phyloP scores from a whole-genome alignment of 2,329 filamentous ascomycete species.

The Plenodomus biglobosus region DNA sequence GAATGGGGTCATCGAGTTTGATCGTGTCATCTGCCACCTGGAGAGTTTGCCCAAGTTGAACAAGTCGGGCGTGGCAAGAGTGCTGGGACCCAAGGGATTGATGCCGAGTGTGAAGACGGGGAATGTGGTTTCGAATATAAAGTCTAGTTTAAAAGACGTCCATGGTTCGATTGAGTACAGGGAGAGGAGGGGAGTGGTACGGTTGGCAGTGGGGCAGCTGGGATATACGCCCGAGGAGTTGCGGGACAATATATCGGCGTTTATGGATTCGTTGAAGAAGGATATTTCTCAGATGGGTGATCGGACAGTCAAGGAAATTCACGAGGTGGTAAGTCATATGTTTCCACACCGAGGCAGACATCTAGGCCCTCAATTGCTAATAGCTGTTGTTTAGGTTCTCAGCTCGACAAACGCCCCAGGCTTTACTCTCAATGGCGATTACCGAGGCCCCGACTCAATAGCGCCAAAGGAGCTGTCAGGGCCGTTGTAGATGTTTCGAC shows the following conservation, averaged over 20 bases:
- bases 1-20: constrained; percentile 79
- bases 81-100: constrained; percentile 84
- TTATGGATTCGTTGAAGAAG: constrained; percentile 75
- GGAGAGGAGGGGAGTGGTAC: constrained; percentile 79
- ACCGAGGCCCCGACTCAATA: constrained; percentile 56
- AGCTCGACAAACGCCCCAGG: constrained; percentile 86
- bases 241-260: constrained; percentile 76
- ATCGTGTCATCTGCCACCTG: constrained; percentile 82
- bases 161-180: constrained; percentile 84
- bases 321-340: constrained; percentile 60
- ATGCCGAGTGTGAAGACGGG: constrained; percentile 90
- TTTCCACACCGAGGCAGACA: neutral
- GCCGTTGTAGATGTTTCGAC: constrained; percentile 31
- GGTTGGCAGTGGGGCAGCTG: constrained; percentile 88
- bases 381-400: constrained; percentile 62
- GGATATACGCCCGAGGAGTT: constrained; percentile 86
- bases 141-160: constrained; percentile 74
- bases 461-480: constrained; percentile 44
- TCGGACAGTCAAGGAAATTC: constrained; percentile 69
- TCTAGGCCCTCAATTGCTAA: constrained; percentile 32
- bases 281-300: constrained; percentile 70
- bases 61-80: constrained; percentile 75
- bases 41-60: constrained; percentile 76
- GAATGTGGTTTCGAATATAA: constrained; percentile 82
- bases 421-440: constrained; percentile 80